phyloP scores from a whole-genome alignment of 2,329 filamentous ascomycete genomes.

The Aspergillus sp. region DNA sequence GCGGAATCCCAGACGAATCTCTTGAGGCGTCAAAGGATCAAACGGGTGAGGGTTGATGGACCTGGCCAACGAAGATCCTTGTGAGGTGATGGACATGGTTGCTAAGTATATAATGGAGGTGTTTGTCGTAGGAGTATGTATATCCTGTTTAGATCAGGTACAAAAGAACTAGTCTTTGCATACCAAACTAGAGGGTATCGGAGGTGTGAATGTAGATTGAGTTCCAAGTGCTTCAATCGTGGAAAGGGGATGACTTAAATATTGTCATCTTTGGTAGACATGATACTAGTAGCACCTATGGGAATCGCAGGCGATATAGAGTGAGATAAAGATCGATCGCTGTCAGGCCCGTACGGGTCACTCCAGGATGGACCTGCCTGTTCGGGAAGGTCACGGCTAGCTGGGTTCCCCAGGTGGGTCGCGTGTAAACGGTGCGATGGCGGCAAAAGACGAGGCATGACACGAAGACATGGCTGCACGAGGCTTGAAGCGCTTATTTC shows the following conservation, averaged over 20 bases:
- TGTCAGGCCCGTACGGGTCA: neutral
- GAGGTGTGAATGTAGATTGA: neutral
- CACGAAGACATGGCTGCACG: neutral
- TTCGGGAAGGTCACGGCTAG: slow-evolving; percentile 25
- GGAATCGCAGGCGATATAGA: neutral
- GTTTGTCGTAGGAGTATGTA: neutral
- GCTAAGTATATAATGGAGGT: neutral
- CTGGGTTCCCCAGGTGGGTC: slow-evolving; percentile 1
- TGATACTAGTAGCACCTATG: neutral
- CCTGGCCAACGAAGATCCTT: slow-evolving; percentile 20
- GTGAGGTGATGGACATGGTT: slow-evolving; percentile 22
- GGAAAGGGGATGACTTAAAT: slow-evolving; percentile 3
- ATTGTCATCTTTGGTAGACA: neutral
- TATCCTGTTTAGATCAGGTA: too few species aligned
- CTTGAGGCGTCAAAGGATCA: slow-evolving; percentile 43
- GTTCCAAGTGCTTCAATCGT: neutral
- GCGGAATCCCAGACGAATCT: slow-evolving; percentile 42
- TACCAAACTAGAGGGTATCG: neutral
- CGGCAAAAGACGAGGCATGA: neutral
- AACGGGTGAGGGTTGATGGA: slow-evolving; percentile 39
- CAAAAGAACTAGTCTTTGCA: neutral
- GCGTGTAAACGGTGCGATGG: slow-evolving; percentile 1
- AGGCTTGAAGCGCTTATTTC: neutral
- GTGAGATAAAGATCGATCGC: slow-evolving; percentile 1
- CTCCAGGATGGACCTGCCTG: slow-evolving; percentile 34